Conservation (phyloP, 345 rosid species). For the Linum tenue region DNA sequence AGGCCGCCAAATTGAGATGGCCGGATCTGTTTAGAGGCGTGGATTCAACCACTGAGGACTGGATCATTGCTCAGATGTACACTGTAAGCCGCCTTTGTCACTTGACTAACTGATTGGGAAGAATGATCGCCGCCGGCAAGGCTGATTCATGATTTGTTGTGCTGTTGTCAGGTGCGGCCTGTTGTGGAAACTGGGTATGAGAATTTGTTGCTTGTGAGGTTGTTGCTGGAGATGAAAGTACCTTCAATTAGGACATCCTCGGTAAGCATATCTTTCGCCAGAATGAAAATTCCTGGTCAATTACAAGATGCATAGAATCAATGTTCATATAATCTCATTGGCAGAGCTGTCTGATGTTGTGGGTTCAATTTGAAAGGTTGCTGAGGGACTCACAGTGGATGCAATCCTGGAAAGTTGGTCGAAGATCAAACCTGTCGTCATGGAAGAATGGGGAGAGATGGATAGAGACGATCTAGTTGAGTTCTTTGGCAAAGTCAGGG, state of each 20-base stretch:
- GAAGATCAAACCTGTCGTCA: constrained; percentile 61
- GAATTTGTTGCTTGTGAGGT: constrained; percentile 63
- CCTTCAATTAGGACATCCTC: constrained; percentile 65
- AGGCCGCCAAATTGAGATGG: constrained; percentile 91
- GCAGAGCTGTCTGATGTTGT: constrained; percentile 10
- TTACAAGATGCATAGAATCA: not conserved
- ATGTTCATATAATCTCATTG: not conserved
- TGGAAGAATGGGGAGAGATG: constrained; percentile 73
- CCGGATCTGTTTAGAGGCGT: constrained; percentile 55
- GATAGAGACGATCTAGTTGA: constrained; percentile 51
- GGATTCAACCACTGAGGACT: constrained; percentile 52
- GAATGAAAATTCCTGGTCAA: not conserved
- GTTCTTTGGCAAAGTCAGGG: constrained; percentile 82
- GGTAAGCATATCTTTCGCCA: constrained; percentile 32
- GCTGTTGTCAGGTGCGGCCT: constrained; percentile 61
- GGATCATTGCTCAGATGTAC: constrained; percentile 88
- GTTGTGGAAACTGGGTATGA: constrained; percentile 96
- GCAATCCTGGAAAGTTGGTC: constrained; percentile 68
- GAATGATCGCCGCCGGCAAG: not conserved
- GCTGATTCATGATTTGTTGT: constrained; percentile 8
- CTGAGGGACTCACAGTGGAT: constrained; percentile 60
- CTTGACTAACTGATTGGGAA: not conserved
- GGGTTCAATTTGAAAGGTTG: constrained; percentile 43
- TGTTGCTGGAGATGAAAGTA: constrained; percentile 62
- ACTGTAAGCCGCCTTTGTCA: constrained; percentile 28